phyloP scores from a whole-genome alignment of 2,329 filamentous ascomycete species.

The Basipetospora chlamydospora region DNA sequence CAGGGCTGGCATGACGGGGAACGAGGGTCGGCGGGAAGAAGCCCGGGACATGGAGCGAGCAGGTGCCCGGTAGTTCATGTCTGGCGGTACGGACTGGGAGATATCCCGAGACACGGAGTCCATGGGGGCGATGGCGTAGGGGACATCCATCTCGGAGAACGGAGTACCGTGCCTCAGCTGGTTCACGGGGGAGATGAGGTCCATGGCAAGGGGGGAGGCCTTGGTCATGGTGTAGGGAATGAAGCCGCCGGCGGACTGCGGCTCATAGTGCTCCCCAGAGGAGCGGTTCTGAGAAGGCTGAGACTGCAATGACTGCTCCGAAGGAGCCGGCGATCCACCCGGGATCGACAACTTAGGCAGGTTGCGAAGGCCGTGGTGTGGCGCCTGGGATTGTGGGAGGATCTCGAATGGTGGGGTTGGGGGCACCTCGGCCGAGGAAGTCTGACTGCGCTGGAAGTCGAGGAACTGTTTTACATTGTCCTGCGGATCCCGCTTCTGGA shows the following conservation, averaged over 20 bases:
- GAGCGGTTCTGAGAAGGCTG: no score
- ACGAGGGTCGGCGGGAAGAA: slow-evolving; percentile 50
- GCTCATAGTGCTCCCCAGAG: slow-evolving; percentile 8
- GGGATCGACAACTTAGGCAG: slow-evolving; percentile 52
- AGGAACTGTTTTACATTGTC: slow-evolving; percentile 90
- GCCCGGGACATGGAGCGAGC: slow-evolving; percentile 38
- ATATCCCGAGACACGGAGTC: slow-evolving; percentile 63
- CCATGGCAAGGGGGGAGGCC: slow-evolving; percentile 35
- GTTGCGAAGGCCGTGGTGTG: slow-evolving; percentile 39
- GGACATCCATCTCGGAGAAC: slow-evolving; percentile 81
- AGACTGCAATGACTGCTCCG: no score
- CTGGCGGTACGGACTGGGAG: slow-evolving; percentile 84
- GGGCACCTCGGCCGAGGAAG: slow-evolving; percentile 38
- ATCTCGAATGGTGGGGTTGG: slow-evolving; percentile 54
- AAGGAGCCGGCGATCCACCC: slow-evolving; percentile 17
- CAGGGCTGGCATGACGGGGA: slow-evolving; percentile 53
- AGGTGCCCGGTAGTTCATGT: slow-evolving; percentile 64
- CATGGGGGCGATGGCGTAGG: slow-evolving; percentile 56
- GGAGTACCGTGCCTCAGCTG: slow-evolving; percentile 72
- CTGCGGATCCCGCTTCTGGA: slow-evolving; percentile 66
- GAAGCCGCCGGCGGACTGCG: slow-evolving; percentile 16
- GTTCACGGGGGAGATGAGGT: slow-evolving; percentile 42
- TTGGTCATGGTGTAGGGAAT: slow-evolving; percentile 38
- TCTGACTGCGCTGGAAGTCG: slow-evolving; percentile 57
- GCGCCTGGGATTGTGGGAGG: slow-evolving; percentile 13